Percentiles rank a stretch among this genome's conserved stretches.
Evolutionary conservation across 805 yeast species (phyloP).

Genomic region (Candida vartiovaarae): DNA sequence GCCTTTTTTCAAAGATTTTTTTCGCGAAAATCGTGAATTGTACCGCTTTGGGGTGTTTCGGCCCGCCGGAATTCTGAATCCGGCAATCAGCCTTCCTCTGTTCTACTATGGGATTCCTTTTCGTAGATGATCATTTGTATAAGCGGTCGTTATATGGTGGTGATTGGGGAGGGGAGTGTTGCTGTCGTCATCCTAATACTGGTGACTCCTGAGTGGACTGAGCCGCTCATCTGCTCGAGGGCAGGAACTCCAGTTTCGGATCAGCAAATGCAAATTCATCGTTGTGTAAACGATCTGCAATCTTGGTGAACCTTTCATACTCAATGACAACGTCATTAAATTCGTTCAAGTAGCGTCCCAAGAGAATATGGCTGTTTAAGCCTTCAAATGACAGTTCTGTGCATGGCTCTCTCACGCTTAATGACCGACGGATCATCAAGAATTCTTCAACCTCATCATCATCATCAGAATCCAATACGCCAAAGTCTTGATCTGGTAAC

Average conservation of each 20-base stretch:
- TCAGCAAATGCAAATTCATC: conserved; percentile 10
- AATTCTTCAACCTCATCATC: conserved; percentile 13
- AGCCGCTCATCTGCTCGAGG: too few species aligned
- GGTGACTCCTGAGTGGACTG: too few species aligned
- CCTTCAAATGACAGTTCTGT: conserved; percentile 3
- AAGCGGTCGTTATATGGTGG: too few species aligned
- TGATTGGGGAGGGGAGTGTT: too few species aligned
- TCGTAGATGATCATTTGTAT: too few species aligned
- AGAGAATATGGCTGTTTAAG: conserved; percentile 21
- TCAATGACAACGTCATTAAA: conserved; percentile 44
- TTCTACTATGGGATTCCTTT: too few species aligned
- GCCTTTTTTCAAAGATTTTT: too few species aligned
- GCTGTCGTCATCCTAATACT: too few species aligned
- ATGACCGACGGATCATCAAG: conserved; percentile 5
- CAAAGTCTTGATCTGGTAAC: neutral
- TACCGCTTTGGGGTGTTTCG: too few species aligned
- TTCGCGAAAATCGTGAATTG: too few species aligned
- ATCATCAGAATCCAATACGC: conserved; percentile 7
- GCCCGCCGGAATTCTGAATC: too few species aligned
- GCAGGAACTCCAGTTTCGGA: conserved; percentile 8
- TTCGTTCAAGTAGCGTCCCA: conserved; percentile 47
- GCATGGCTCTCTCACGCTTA: neutral
- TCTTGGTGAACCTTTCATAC: conserved; percentile 30
- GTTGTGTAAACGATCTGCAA: conserved; percentile 17
- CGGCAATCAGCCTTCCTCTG: too few species aligned